Conservation (phyloP, 345 rosid genomes). For the Luvunga scandens region DNA sequence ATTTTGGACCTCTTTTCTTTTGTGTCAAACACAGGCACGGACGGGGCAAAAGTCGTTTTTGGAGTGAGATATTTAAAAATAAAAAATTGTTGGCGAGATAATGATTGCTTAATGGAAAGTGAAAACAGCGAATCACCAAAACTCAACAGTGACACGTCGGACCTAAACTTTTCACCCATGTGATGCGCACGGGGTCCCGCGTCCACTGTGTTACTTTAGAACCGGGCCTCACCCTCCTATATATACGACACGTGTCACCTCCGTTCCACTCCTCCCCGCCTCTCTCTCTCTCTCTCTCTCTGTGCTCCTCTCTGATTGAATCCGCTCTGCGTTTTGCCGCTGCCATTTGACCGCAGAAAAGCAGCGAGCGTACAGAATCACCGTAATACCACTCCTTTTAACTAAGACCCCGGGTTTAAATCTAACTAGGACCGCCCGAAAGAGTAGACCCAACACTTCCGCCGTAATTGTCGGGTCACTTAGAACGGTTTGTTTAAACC, state of each 20-base stretch:
- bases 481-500: neutral
- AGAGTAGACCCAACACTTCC: constrained; percentile 13
- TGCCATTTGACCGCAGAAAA: neutral
- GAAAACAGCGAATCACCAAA: neutral
- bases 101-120: neutral
- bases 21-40: too few species aligned
- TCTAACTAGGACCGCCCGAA: constrained; percentile 21
- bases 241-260: constrained; percentile 34
- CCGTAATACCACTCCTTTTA: constrained; percentile 1
- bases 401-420: neutral
- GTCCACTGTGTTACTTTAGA: constrained; percentile 30
- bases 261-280: neutral
- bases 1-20: too few species aligned
- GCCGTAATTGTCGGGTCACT: constrained; percentile 26
- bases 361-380: constrained; percentile 22
- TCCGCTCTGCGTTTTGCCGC: constrained; percentile 17
- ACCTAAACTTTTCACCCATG: constrained; percentile 14
- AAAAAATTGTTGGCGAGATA: neutral
- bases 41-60: too few species aligned
- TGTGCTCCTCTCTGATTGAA: constrained; percentile 14
- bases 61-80: too few species aligned
- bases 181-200: neutral
- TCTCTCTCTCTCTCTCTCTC: constrained; percentile 23
- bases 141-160: constrained; percentile 5
- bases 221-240: constrained; percentile 5